Conservation (phyloP, 2,329 filamentous ascomycete species). For the Xenoacremonium recifei region DNA sequence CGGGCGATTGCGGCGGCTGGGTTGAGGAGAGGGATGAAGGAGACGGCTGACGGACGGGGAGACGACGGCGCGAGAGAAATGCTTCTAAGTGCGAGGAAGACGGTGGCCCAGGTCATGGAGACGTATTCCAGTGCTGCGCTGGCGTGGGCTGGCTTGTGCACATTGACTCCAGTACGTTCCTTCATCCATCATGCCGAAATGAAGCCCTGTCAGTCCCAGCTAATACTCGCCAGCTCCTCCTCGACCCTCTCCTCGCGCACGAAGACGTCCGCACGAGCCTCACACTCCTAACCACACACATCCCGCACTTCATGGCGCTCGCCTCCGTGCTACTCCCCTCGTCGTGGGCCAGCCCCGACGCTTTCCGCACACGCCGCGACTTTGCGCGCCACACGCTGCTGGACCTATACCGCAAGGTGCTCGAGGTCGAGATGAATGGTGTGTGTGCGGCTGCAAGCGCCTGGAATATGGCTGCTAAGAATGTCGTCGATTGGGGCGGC, state of each 20-base stretch:
- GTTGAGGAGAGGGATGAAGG: slow-evolving; percentile 27
- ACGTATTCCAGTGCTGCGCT: slow-evolving; percentile 29
- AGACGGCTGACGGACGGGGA: slow-evolving; percentile 24
- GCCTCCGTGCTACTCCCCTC: slow-evolving; percentile 22
- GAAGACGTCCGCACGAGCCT: slow-evolving; percentile 29
- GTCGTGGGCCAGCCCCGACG: slow-evolving; percentile 22
- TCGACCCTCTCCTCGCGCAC: slow-evolving; percentile 34
- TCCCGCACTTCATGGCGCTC: slow-evolving; percentile 35
- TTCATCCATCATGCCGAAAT: neutral
- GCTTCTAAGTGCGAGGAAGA: slow-evolving; percentile 25
- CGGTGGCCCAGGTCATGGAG: slow-evolving; percentile 24
- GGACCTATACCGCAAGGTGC: slow-evolving; percentile 29
- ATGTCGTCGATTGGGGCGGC: slow-evolving; percentile 35
- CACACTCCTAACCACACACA: slow-evolving; percentile 30
- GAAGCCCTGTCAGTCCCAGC: slow-evolving; percentile 2
- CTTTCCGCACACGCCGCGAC: slow-evolving; percentile 20
- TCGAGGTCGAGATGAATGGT: slow-evolving; percentile 40
- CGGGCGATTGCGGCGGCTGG: slow-evolving; percentile 29
- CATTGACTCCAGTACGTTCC: slow-evolving; percentile 33
- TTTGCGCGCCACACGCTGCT: slow-evolving; percentile 22
- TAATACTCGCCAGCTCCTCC: slow-evolving; percentile 27
- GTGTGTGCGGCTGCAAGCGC: slow-evolving; percentile 36
- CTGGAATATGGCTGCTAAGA: slow-evolving; percentile 36
- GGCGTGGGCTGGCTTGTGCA: slow-evolving; percentile 37
- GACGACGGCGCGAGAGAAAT: slow-evolving; percentile 28